A percentile compares a stretch with the other conserved stretches of the same genome.
Evolutionary conservation across 345 rosid species (phyloP).

Genomic region (Zanthoxylum bungeanum): DNA sequence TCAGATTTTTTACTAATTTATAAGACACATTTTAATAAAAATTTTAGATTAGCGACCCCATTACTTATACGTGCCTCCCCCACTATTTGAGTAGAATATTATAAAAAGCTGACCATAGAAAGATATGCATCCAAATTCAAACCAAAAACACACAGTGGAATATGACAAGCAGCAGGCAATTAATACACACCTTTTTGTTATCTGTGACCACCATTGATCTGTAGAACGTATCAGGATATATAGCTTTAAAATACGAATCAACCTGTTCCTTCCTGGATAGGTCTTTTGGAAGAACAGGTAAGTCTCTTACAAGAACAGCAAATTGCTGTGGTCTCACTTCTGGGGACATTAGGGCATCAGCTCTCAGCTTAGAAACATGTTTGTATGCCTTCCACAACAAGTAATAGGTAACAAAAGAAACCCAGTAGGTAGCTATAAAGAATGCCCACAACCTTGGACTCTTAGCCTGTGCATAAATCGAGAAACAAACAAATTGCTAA

Average conservation of each 20-base stretch:
- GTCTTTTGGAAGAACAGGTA: slow-evolving; percentile 54
- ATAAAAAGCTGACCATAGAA: too few relatives aligned
- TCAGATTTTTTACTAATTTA: too few relatives aligned
- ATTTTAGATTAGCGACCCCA: too few relatives aligned
- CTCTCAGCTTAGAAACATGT: slow-evolving; percentile 71
- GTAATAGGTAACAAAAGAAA: slow-evolving; percentile 73
- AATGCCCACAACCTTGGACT: slow-evolving; percentile 79
- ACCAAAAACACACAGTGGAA: background rate
- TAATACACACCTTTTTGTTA: slow-evolving; percentile 50
- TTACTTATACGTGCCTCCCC: too few relatives aligned
- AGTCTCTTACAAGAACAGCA: slow-evolving; percentile 76
- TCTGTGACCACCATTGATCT: slow-evolving; percentile 74
- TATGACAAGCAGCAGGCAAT: background rate
- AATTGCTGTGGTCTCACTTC: slow-evolving; percentile 72
- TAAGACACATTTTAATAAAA: too few relatives aligned
- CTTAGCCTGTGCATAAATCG: slow-evolving; percentile 29
- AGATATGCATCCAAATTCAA: too few relatives aligned
- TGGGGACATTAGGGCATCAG: slow-evolving; percentile 61
- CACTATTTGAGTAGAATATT: too few relatives aligned
- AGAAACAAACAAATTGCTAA: background rate
- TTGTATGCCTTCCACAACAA: slow-evolving; percentile 79
- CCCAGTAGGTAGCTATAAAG: slow-evolving; percentile 61
- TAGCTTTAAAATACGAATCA: slow-evolving; percentile 70
- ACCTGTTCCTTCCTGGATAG: slow-evolving; percentile 73
- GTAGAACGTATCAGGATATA: slow-evolving; percentile 78